Conservation (phyloP, 2,329 filamentous ascomycete genomes). For the Penicillium sp. region DNA sequence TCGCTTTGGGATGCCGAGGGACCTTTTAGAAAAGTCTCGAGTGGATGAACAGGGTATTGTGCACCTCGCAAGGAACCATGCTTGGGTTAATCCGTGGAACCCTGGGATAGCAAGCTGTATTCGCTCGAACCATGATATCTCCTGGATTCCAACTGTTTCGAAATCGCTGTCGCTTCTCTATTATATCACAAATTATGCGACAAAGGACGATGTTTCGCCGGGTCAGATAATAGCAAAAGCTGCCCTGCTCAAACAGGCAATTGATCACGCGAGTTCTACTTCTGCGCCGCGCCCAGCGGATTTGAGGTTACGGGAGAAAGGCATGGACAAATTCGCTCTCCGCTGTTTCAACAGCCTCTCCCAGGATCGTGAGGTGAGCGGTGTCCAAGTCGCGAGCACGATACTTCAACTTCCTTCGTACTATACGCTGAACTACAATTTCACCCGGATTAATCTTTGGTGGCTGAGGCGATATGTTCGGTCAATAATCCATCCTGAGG, state of each 20-base stretch:
- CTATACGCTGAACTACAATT: conserved; percentile 15
- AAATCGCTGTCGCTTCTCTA: conserved; percentile 11
- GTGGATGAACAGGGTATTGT: conserved; percentile 11
- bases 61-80: conserved; percentile 13
- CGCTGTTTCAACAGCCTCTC: conserved; percentile 7
- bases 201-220: conserved; percentile 4
- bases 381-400: conserved; percentile 12
- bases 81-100: conserved; percentile 16
- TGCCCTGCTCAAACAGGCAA: conserved; percentile 1
- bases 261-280: not conserved
- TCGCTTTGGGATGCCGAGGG: not conserved
- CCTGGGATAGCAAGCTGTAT: conserved; percentile 9
- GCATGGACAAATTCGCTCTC: conserved; percentile 8
- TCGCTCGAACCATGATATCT: conserved; percentile 15
- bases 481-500: not conserved
- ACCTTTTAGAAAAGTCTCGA: not conserved
- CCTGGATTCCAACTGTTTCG: conserved; percentile 10
- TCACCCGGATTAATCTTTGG: conserved; percentile 14
- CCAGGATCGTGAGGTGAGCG: not conserved
- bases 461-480: conserved; percentile 12
- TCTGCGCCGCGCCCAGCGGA: not conserved
- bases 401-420: conserved; percentile 15
- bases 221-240: conserved; percentile 13
- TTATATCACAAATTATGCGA: conserved; percentile 15
- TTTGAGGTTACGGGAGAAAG: not conserved